Evolutionary conservation across 768 basidiomycete species (phyloP).

Genomic region (Pleurotus tuoliensis): DNA sequence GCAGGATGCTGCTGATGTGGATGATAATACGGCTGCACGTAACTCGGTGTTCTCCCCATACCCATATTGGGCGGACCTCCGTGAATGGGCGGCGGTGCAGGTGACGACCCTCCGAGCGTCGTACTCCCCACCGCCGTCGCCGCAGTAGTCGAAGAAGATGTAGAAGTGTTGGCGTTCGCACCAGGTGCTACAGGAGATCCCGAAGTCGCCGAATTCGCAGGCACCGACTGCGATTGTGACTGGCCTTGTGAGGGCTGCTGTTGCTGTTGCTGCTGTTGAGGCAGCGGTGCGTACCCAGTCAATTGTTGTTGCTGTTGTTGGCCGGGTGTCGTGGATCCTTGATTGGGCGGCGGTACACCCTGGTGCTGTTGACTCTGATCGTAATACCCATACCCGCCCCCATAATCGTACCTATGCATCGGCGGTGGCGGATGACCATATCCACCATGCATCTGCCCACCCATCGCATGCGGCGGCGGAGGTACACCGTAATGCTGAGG

Average conservation of each 20-base stretch:
- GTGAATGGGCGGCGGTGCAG: background rate
- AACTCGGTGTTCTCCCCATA: background rate
- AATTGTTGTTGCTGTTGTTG: slow-evolving; percentile 3
- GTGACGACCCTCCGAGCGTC: background rate
- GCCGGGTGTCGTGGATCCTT: background rate
- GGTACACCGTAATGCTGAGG: slow-evolving; percentile 7
- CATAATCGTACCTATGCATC: slow-evolving; percentile 8
- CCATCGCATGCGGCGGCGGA: slow-evolving; percentile 11
- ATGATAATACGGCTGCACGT: background rate
- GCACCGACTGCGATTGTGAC: background rate
- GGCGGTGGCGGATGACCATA: slow-evolving; percentile 9
- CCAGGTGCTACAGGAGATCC: no score
- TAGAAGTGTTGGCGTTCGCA: no score
- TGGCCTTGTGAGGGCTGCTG: background rate
- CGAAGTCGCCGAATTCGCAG: no score
- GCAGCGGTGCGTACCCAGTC: background rate
- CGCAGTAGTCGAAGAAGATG: background rate
- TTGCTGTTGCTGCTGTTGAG: background rate
- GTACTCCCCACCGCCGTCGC: background rate
- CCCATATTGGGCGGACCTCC: background rate
- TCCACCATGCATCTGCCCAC: background rate
- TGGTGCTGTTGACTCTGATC: slow-evolving; percentile 19
- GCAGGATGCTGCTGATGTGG: background rate
- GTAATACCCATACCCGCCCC: slow-evolving; percentile 11
- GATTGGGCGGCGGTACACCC: slow-evolving; percentile 1